phyloP scores from a whole-genome alignment of 495 filamentous ascomycete species.

The Penicillium atrosanguineum region DNA sequence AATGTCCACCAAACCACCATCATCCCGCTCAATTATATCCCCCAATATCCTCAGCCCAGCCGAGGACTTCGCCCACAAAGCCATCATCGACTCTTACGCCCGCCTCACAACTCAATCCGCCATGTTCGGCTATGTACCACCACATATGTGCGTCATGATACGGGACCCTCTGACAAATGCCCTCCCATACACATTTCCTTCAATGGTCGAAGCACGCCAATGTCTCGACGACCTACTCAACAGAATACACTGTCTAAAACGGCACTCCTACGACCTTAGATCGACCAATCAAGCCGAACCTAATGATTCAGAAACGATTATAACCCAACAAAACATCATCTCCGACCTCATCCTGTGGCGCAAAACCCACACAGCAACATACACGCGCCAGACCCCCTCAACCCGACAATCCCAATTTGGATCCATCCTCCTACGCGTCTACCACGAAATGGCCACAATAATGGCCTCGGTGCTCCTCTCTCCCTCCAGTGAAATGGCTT shows the following conservation, averaged over 20 bases:
- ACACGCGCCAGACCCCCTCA: background rate
- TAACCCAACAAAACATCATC: constrained; percentile 4
- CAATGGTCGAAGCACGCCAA: constrained; percentile 11
- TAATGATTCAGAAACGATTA: background rate
- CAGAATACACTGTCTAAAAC: constrained; percentile 16
- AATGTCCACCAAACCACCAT: background rate
- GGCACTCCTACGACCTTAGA: background rate
- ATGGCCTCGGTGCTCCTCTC: constrained; percentile 41
- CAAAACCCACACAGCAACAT: constrained; percentile 10
- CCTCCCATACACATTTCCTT: constrained; percentile 11
- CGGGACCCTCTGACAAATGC: constrained; percentile 12
- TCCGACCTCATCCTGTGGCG: constrained; percentile 14
- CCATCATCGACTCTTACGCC: constrained; percentile 18
- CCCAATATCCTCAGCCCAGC: constrained; percentile 11
- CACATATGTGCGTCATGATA: constrained; percentile 13
- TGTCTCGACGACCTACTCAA: constrained; percentile 18
- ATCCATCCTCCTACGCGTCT: constrained; percentile 36
- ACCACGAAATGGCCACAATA: constrained; percentile 48
- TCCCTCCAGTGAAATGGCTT: constrained; percentile 33
- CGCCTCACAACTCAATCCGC: constrained; percentile 17
- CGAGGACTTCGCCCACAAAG: constrained; percentile 23
- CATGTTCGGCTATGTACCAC: constrained; percentile 21
- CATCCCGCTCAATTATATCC: constrained; percentile 3
- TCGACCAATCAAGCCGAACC: background rate
- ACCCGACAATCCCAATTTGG: constrained; percentile 11